phyloP scores from a whole-genome alignment of 768 basidiomycete species.

The Boletus reticuloceps region DNA sequence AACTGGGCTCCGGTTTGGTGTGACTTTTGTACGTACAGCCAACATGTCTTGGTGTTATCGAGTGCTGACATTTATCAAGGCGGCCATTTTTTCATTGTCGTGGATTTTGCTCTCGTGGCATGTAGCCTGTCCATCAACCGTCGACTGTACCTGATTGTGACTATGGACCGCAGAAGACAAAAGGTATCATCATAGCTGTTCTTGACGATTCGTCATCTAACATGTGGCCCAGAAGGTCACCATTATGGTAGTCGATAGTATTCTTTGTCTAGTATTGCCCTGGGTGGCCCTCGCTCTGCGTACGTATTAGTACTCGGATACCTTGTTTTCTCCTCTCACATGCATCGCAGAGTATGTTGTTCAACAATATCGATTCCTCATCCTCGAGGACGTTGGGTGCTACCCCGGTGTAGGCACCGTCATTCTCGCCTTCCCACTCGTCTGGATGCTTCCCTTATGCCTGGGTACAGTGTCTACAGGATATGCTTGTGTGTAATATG shows the following conservation, averaged over 20 bases:
- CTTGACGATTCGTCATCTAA: not conserved
- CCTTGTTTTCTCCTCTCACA: not conserved
- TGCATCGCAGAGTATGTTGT: conserved; percentile 41
- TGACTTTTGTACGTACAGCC: conserved; percentile 46
- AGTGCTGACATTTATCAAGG: conserved; percentile 7
- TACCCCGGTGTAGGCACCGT: conserved; percentile 34
- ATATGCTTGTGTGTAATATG: conserved; percentile 32
- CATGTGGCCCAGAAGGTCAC: conserved; percentile 19
- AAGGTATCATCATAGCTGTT: conserved; percentile 2
- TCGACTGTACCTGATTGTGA: conserved; percentile 45
- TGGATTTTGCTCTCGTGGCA: conserved; percentile 37
- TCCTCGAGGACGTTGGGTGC: conserved; percentile 50
- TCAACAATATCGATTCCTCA: conserved; percentile 50
- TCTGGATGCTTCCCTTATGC: conserved; percentile 43
- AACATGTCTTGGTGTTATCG: not conserved
- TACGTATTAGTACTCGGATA: conserved; percentile 9
- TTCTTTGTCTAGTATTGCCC: conserved; percentile 34
- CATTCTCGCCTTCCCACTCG: conserved; percentile 37
- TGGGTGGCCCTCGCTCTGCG: conserved; percentile 29
- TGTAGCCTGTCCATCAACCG: conserved; percentile 47
- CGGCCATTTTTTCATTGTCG: conserved; percentile 32
- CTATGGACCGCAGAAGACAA: conserved; percentile 7
- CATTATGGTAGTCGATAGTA: conserved; percentile 24
- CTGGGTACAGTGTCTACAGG: conserved; percentile 43
- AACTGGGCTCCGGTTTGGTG: conserved; percentile 47